Conservation (phyloP, 805 yeast genomes). For the Starmerella roubikii region DNA sequence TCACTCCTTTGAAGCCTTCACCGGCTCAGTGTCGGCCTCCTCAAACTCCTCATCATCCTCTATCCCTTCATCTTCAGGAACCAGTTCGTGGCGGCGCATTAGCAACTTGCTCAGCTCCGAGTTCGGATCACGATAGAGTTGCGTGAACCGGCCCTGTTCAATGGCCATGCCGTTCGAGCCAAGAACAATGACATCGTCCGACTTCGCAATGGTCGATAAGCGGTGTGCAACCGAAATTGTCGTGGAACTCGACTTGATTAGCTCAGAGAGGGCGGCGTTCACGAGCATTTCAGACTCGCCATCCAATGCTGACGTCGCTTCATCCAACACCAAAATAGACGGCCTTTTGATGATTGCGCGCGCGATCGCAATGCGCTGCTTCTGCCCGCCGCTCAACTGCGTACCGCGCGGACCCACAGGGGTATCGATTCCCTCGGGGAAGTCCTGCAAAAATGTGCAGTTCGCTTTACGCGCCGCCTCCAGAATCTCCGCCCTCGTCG, state of each 20-base stretch:
- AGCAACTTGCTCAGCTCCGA: constrained; percentile 36
- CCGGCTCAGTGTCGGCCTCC: constrained; percentile 8
- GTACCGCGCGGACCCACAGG: constrained; percentile 76
- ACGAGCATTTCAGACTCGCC: constrained; percentile 78
- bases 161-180: constrained; percentile 60
- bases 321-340: constrained; percentile 70
- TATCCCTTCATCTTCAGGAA: neutral
- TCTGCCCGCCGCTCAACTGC: constrained; percentile 89
- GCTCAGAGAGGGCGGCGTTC: constrained; percentile 48
- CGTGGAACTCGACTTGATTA: constrained; percentile 48
- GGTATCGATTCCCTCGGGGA: constrained; percentile 76
- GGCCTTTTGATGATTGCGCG: constrained; percentile 73
- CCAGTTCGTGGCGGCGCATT: constrained; percentile 16
- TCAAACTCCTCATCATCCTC: constrained; percentile 9
- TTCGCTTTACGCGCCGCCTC: constrained; percentile 58
- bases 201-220: constrained; percentile 70
- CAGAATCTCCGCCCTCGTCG: constrained; percentile 48
- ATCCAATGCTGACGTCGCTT: constrained; percentile 89
- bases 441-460: constrained; percentile 55
- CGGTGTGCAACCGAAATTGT: constrained; percentile 82
- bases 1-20: no score
- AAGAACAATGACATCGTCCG: constrained; percentile 68
- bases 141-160: constrained; percentile 51
- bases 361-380: constrained; percentile 84
- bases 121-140: constrained; percentile 34